phyloP scores from a whole-genome alignment of 2,329 filamentous ascomycete species.

The Aureobasidium sp. region DNA sequence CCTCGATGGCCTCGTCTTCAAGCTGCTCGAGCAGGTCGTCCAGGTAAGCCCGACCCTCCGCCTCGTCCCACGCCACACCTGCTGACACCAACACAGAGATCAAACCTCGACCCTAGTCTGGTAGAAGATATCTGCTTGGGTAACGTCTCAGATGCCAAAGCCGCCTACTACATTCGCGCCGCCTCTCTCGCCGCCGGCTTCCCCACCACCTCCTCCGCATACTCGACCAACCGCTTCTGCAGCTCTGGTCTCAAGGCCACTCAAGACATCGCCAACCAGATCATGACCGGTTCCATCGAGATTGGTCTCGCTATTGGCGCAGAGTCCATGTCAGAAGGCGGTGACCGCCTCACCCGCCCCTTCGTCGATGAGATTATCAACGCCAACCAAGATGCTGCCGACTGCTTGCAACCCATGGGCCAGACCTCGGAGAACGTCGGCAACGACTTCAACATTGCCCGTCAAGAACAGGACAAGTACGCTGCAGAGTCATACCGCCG shows the following conservation, averaged over 20 bases:
- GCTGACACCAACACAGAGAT: conserved; percentile 14
- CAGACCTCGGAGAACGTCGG: conserved; percentile 97
- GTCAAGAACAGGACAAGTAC: conserved; percentile 75
- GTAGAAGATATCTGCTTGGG: conserved; percentile 73
- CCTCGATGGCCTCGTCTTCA: conserved; percentile 78
- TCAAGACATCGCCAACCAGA: conserved; percentile 88
- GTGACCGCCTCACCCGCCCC: conserved; percentile 59
- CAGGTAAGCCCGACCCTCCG: background rate
- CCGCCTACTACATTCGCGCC: conserved; percentile 84
- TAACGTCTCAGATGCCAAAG: conserved; percentile 81
- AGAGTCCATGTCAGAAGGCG: conserved; percentile 74
- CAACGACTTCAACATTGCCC: conserved; percentile 75
- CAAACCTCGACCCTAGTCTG: conserved; percentile 25
- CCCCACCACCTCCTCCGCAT: conserved; percentile 78
- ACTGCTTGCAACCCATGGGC: conserved; percentile 94
- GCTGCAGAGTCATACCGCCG: conserved; percentile 81
- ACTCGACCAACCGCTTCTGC: conserved; percentile 90
- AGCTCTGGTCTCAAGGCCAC: conserved; percentile 92
- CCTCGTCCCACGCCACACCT: background rate
- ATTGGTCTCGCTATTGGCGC: conserved; percentile 81
- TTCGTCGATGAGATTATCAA: conserved; percentile 69
- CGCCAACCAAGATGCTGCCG: conserved; percentile 64
- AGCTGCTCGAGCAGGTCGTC: conserved; percentile 60
- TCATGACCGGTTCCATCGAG: conserved; percentile 71
- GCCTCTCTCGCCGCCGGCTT: conserved; percentile 86